Evolutionary conservation across 805 yeast genomes (phyloP), one percentile per base, ranked within the genome.

Genomic region (Ogataea philodendri): DNA sequence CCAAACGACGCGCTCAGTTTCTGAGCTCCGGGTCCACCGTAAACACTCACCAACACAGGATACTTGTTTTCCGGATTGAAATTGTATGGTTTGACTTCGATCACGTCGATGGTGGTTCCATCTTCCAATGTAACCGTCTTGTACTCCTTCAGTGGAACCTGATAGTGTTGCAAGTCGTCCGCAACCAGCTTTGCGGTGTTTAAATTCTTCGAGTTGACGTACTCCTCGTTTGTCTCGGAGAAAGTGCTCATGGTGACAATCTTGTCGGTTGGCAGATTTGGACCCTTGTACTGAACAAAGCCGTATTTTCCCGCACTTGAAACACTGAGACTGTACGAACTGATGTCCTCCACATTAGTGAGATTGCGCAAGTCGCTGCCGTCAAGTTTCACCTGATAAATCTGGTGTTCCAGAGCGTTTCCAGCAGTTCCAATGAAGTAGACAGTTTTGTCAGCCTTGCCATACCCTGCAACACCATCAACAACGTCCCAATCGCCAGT

Each of bases 1-100:
- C 55, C 54, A 43, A 70, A 77, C 15, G 62, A 55, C 10, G 74
- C 65, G 23, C 63, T 66, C 8, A 74, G 71, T 16, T 74, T 70
- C 45, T 77, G 80, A 4, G 84, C 78, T 0, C 93, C 94, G 1
- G 95, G 95, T 0, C 93, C 94, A 3, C 88, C 93, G 53, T 84
- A 84, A 1, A 75, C 79, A 39, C 74, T 71, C 2, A 83, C 86
- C 26, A 84, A 56, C 9, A 84, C 43, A 0, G 93, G 89, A 49
- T 82, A 76, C 42, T 71, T 68, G 25, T 57, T 58, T 7, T 30
- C 32, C 1, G 52, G 39, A 42, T 77, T 62, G 47, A 81, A 74
- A 29, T 66, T 63, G 0, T 70, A 68, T 0, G 95, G 95, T 26
- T 70, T 63, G 7, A 78, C 74, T 50, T 83, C 89, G 25, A 79